These are phyloP conservation scores for Stephania cephalantha DNA, from an alignment of 164 flowering plant species.

Conservation along the genomic window DNA sequence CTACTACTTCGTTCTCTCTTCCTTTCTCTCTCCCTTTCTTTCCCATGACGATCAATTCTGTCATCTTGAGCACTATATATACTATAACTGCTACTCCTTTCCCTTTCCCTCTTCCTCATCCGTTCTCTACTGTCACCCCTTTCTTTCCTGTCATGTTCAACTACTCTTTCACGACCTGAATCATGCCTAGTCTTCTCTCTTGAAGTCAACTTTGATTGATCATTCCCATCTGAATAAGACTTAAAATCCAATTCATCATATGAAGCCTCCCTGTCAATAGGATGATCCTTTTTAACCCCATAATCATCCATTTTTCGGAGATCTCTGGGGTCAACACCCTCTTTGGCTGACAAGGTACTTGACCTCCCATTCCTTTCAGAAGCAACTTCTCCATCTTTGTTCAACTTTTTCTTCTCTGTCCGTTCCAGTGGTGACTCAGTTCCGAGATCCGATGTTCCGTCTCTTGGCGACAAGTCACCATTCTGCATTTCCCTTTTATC, in stretches of 20 bases:
- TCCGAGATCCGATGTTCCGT: conserved; percentile 5
- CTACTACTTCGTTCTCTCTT: conserved; percentile 17
- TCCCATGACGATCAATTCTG: conserved; percentile 22
- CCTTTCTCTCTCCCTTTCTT: conserved; percentile 16
- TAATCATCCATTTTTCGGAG: conserved; percentile 14
- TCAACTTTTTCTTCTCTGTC: conserved; percentile 11
- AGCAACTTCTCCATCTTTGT: conserved; percentile 12
- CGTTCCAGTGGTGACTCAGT: conserved; percentile 28
- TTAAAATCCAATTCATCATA: conserved; percentile 17
- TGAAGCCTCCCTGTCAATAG: conserved; percentile 13
- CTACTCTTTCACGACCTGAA: conserved; percentile 24
- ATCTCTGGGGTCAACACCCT: conserved; percentile 12
- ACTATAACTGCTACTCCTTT: conserved; percentile 27
- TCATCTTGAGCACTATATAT: conserved; percentile 24
- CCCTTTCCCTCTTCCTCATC: conserved; percentile 30
- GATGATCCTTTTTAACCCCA: neutral
- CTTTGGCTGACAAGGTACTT: conserved; percentile 16
- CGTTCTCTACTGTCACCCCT: conserved; percentile 28
- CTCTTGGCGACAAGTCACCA: conserved; percentile 1
- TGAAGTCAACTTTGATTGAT: conserved; percentile 12
- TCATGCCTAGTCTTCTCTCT: conserved; percentile 21
- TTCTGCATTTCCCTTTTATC: conserved; percentile 8
- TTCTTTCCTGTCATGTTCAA: conserved; percentile 17
- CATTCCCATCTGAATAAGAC: conserved; percentile 11
- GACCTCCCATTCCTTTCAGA: conserved; percentile 12